Evolutionary conservation across 495 filamentous ascomycete species (phyloP), one percentile per base, ranked within the genome.

Genomic region (Xeromyces bisporus): DNA sequence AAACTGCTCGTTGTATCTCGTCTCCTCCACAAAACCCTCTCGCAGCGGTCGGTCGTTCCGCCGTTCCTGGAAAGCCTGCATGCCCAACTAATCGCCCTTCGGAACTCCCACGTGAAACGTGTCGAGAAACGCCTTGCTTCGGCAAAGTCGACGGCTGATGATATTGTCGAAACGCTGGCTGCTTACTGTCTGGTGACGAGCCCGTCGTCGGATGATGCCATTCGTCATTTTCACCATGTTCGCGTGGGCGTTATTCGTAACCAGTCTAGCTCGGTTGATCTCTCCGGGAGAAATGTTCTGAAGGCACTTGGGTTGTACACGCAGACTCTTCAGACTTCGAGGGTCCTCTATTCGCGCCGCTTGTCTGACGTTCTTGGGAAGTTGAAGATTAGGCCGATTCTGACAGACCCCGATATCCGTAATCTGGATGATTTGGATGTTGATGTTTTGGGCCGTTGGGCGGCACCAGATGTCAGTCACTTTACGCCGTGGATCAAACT

Each of bases 401-500:
- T 93, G 17, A 66, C 71, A 7, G 77, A 89, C 41, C 56, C 65
- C 6, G 69, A 77, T 8, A 51, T 94, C 8, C 59, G 59, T 18
- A 53, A 45, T 0, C 37, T 89, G 13, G 68, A 77, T 28, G 80
- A 78, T 3, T 56, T 94, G 6, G 68, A 80, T 21, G 54, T 97
- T n/a, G 85, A 91, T 42, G 49, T 89, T 20, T 72, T 87, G 39
- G 74, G 72, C 31, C 64, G 69, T 23, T 94, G 82, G 81, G 74
- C 91, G 23, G 68, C 80, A 4, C 72, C 83, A 8, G 83, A 92
- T 30, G 77, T 94, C 18, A 67, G 66, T 18, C 80, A 77, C 30
- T 96, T 91, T 51, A 91, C 75, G 0, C 91, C 89, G 0, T 93
- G 83, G 59, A 79, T 93, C 28, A 73, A 83, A 18, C 69, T 91